phyloP scores from a whole-genome alignment of 2,329 filamentous ascomycete genomes.

The Raffaelea arxii region DNA sequence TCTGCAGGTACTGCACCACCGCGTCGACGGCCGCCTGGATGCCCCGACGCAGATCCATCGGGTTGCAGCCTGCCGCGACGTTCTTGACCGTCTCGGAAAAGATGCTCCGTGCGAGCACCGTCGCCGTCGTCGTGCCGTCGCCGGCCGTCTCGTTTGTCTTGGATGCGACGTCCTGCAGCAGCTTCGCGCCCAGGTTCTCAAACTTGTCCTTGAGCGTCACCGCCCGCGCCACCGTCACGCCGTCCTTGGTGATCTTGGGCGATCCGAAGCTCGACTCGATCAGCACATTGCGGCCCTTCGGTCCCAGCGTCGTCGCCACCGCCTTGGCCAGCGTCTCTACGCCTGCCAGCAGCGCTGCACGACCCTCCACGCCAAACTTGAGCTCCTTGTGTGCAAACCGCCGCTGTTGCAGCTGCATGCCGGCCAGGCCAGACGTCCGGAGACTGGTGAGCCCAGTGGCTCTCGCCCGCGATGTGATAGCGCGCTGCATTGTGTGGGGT shows the following conservation, averaged over 20 bases:
- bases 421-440: slow-evolving; percentile 47
- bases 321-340: slow-evolving; percentile 95
- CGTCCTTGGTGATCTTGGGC: slow-evolving; percentile 98
- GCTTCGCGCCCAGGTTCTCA: slow-evolving; percentile 94
- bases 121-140: slow-evolving; percentile 97
- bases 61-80: slow-evolving; percentile 97
- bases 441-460: slow-evolving; percentile 66
- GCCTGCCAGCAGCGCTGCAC: slow-evolving; percentile 80
- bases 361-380: slow-evolving; percentile 94
- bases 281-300: slow-evolving; percentile 96
- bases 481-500: slow-evolving; percentile 75
- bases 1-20: slow-evolving; percentile 86
- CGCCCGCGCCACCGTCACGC: slow-evolving; percentile 82
- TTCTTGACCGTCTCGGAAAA: slow-evolving; percentile 99
- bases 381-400: slow-evolving; percentile 98
- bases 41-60: slow-evolving; percentile 95
- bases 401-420: slow-evolving; percentile 69
- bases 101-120: slow-evolving; percentile 92
- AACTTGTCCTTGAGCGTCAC: slow-evolving; percentile 97
- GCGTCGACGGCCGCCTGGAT: slow-evolving; percentile 94
- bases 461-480: slow-evolving; percentile 71
- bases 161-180: slow-evolving; percentile 94
- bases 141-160: slow-evolving; percentile 99
- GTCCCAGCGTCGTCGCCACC: slow-evolving; percentile 89
- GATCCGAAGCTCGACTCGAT: slow-evolving; percentile 98